Base-by-base conservation (phyloP, 2,329 filamentous ascomycete species). In the Talaromyces islandicus region DNA sequence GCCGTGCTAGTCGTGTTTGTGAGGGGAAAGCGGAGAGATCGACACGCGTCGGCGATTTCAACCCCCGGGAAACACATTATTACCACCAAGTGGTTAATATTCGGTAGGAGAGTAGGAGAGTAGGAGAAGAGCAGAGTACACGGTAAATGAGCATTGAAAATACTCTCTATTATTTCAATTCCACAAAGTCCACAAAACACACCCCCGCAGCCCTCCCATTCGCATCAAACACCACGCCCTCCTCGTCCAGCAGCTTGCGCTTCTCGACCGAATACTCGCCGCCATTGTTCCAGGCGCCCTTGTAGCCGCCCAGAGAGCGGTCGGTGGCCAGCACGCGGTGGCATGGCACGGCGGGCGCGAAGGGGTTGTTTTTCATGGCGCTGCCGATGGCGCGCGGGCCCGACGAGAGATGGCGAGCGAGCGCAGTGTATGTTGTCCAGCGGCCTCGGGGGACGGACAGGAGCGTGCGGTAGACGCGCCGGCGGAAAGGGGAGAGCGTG, bases 291-390 rank as follows among this genome's bases (percentile, higher is more conserved):
- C 80, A 80, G 35, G 74, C 71, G 14, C 81, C 81, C 41, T 78
- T 76, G 65, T 83, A 84, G 11, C 81, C 81, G 17, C 81, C 80
- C 21, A 84, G 69, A 7, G 70, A 80, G 12, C 89, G 87, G 56
- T 87, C 87, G 46, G 85, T 87, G 6, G 89, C 89, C 53, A 95
- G 83, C 24, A 93, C 88, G 10, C 91, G 83, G 73, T 95, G 91
- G 66, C 91, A 95, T 1, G 91, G 91, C 4, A 93, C 88, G 35
- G 85, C 82, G 0, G 91, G 91, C 14, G 91, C 91, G 68, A 93
- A 95, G 0, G 91, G 91, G 70, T 96, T 96, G 38, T 76, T 79
- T 19, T 88, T 83, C 69, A 95, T 79, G 1, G 90, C 90, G 61
- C 89, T 91, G 17, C 90, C 90, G 5, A 94, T 85, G 0, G 90